Evolutionary conservation across 257 asterid species (phyloP), one percentile per base, ranked within the genome.

Genomic region (Nicotiana knightiana): DNA sequence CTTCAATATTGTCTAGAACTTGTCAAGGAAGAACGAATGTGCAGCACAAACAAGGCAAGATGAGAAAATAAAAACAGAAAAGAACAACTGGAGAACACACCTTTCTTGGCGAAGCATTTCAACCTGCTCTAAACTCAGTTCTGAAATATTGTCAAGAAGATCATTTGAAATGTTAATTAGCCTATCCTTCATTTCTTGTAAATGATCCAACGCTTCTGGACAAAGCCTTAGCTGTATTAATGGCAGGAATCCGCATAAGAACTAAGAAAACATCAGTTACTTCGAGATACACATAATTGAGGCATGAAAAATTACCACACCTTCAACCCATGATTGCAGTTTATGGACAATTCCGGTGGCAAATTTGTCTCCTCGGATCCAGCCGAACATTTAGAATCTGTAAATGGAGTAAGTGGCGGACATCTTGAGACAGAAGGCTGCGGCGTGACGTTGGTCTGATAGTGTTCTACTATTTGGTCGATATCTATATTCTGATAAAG

Each of bases 31-130:
- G 66, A 61, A 84, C 18, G 18, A 55, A 65, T 64, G 61, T 65
- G 71, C 76, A 76, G 80, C 54, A 84, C 62, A 76, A 66, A 21
- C 11, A 48, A 63, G n/a, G 51, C 81, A 51, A 18, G 62, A 63
- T 11, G 68, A 43, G 83, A 63, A 68, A 66, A 62, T 79, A 76
- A 65, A 51, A 71, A 83, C 12, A 89, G 37, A 57, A 33, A 1
- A 28, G 37, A 81, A 86, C 67, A 66, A 24, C 62, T 63, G 71
- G 85, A 85, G 81, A 87, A 80, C 86, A 86, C 83, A 96, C 99
- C 99, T 90, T 87, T 96, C 94, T 85, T 88, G 91, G 57, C 92
- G 99, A 86, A 92, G 98, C 85, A 86, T 83, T 86, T 89, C 97
- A 84, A 88, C 83, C 89, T 89, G 90, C 87, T 90, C 92, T 6